phyloP scores from a whole-genome alignment of 2,329 filamentous ascomycete genomes.

The Lachnellula suecica region DNA sequence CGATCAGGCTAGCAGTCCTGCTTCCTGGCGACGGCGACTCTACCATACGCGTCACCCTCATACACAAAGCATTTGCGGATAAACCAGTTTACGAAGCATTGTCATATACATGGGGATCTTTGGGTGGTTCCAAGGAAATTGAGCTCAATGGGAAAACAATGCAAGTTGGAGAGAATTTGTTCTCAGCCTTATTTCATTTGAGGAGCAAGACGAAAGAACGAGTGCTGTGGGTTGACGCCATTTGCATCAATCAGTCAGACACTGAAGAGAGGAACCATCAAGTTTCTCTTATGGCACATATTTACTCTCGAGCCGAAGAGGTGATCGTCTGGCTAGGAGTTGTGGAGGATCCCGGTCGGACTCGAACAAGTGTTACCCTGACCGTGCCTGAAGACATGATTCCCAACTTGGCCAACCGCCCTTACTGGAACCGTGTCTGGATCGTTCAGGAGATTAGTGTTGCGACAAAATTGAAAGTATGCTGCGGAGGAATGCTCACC shows the following conservation, averaged over 20 bases:
- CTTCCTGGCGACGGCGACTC: too few species aligned
- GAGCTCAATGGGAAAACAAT: too few species aligned
- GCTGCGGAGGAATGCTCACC: too few species aligned
- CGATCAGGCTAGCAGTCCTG: not conserved
- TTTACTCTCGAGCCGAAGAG: conserved; percentile 8
- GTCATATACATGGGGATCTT: too few species aligned
- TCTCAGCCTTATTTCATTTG: conserved; percentile 3
- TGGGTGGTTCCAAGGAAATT: too few species aligned
- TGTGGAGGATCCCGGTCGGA: not conserved
- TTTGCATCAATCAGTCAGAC: conserved; percentile 18
- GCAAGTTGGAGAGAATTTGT: conserved; percentile 9
- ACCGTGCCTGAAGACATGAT: too few species aligned
- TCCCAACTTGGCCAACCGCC: too few species aligned
- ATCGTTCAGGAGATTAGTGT: conserved; percentile 30
- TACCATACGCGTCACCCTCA: too few species aligned
- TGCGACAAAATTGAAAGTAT: conserved; percentile 4
- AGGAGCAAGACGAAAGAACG: not conserved
- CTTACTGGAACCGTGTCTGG: conserved; percentile 20
- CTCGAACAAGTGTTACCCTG: not conserved
- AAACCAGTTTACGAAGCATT: too few species aligned
- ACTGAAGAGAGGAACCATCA: conserved; percentile 12
- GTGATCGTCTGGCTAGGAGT: conserved; percentile 15
- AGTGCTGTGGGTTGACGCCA: conserved; percentile 16
- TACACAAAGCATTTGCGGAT: too few species aligned
- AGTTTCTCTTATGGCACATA: conserved; percentile 12